Conservation (phyloP, 805 yeast genomes). For the Candida sakaeoensis region DNA sequence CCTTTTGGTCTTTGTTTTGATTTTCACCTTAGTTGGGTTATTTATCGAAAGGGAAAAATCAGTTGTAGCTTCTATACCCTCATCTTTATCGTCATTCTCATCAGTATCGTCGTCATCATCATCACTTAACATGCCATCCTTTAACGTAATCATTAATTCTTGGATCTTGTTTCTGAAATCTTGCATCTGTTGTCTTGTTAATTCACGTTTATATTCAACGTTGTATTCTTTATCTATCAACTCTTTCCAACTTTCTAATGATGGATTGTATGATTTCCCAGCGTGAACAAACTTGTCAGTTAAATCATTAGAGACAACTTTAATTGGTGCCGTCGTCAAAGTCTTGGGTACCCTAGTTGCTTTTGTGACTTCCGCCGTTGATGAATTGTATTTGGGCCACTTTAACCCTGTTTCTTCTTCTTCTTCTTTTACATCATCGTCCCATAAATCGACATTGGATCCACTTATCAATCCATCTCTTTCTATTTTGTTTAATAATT, state of each 20-base stretch:
- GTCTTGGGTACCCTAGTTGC: conserved; percentile 48
- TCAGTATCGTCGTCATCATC: conserved; percentile 37
- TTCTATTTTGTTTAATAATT: conserved; percentile 35
- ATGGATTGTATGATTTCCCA: conserved; percentile 92
- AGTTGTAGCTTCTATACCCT: conserved; percentile 26
- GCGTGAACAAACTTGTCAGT: conserved; percentile 55
- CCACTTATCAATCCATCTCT: conserved; percentile 57
- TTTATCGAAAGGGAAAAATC: conserved; percentile 61
- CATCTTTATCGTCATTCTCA: conserved; percentile 29
- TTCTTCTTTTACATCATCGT: conserved; percentile 19
- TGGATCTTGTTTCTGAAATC: conserved; percentile 64
- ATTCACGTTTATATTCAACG: conserved; percentile 64
- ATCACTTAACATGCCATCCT: conserved; percentile 51
- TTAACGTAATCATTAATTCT: conserved; percentile 58
- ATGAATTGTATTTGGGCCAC: conserved; percentile 11
- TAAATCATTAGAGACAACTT: conserved; percentile 45
- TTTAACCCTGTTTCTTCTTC: conserved; percentile 10
- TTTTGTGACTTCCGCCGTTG: conserved; percentile 15
- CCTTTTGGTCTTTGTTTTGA: conserved; percentile 75
- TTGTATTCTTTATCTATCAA: conserved; percentile 65
- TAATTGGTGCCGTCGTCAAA: conserved; percentile 48
- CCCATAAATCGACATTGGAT: conserved; percentile 65
- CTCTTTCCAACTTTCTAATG: conserved; percentile 74
- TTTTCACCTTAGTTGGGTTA: conserved; percentile 61
- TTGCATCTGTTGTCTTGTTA: conserved; percentile 55